Percentiles rank a stretch among this genome's conserved stretches.
phyloP scores from a whole-genome alignment of 2,329 filamentous ascomycete genomes.

The Nemania abortiva region DNA sequence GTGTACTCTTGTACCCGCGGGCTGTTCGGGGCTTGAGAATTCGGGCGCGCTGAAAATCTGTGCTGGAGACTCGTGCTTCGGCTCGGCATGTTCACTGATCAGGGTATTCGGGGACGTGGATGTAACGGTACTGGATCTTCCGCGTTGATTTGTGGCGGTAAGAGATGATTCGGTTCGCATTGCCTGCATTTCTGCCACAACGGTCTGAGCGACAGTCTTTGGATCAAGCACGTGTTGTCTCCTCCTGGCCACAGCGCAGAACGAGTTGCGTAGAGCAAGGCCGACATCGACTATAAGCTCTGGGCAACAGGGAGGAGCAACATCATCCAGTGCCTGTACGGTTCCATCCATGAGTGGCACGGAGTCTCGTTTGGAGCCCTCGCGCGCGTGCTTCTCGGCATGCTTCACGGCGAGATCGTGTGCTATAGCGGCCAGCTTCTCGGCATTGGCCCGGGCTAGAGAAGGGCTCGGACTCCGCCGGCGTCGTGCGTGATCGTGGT shows the following conservation, averaged over 20 bases:
- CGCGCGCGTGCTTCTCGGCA: constrained; percentile 59
- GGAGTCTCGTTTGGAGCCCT: constrained; percentile 51
- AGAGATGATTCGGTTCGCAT: constrained; percentile 44
- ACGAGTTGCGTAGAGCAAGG: constrained; percentile 61
- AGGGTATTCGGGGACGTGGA: constrained; percentile 31
- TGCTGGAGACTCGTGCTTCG: constrained; percentile 29
- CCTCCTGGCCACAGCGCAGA: constrained; percentile 63
- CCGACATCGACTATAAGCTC: constrained; percentile 62
- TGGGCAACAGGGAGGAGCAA: constrained; percentile 61
- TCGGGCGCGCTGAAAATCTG: constrained; percentile 11
- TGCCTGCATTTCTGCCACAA: constrained; percentile 56
- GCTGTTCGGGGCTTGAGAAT: constrained; percentile 28
- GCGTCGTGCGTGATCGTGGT: constrained; percentile 58
- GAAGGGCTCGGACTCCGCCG: constrained; percentile 52
- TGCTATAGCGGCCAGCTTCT: constrained; percentile 57
- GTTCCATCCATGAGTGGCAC: constrained; percentile 47
- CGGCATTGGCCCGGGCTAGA: constrained; percentile 52
- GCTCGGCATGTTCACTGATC: constrained; percentile 28
- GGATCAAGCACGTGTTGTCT: constrained; percentile 56
- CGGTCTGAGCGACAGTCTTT: constrained; percentile 60
- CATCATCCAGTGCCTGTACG: constrained; percentile 47
- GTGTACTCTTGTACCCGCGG: constrained; percentile 37
- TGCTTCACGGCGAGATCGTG: constrained; percentile 61
- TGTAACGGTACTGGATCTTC: constrained; percentile 37
- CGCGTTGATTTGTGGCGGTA: constrained; percentile 37